A percentile compares a stretch with the other conserved stretches of the same genome.
These are phyloP conservation scores for Citrullus colocynthis DNA, from an alignment of 306 rosid species.

Conservation along the genomic window DNA sequence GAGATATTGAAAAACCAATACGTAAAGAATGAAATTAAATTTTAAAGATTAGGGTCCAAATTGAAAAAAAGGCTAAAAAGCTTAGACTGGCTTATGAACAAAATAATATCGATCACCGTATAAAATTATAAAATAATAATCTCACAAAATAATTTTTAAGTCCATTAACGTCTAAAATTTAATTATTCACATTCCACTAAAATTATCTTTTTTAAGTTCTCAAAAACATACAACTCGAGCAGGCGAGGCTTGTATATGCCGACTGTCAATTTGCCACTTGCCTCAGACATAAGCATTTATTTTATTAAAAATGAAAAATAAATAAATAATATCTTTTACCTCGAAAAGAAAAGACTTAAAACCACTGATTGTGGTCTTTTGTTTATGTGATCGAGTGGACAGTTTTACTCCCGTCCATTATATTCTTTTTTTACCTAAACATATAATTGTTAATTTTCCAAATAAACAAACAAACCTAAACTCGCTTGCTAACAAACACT, in stretches of 20 bases:
- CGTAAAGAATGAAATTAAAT: not conserved
- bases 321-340: not conserved
- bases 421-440: too few relatives aligned
- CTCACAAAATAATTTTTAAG: not conserved
- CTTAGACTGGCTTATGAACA: not conserved
- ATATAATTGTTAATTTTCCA: too few relatives aligned
- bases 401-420: too few relatives aligned
- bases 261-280: not conserved
- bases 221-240: not conserved
- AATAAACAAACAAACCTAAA: too few relatives aligned
- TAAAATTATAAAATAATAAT: not conserved
- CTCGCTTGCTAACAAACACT: too few relatives aligned
- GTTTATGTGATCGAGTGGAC: too few relatives aligned
- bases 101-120: not conserved
- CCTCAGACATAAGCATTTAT: not conserved
- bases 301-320: not conserved
- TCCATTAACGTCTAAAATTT: not conserved
- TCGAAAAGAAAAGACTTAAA: not conserved
- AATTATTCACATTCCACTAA: not conserved
- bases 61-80: not conserved
- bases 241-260: not conserved
- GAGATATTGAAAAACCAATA: not conserved
- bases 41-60: not conserved
- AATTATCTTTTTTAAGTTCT: not conserved
- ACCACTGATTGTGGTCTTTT: too few relatives aligned